Base-by-base conservation (phyloP, 225 moss, liverwort and hornwort species). In the Rhytidiadelphus loreus region DNA sequence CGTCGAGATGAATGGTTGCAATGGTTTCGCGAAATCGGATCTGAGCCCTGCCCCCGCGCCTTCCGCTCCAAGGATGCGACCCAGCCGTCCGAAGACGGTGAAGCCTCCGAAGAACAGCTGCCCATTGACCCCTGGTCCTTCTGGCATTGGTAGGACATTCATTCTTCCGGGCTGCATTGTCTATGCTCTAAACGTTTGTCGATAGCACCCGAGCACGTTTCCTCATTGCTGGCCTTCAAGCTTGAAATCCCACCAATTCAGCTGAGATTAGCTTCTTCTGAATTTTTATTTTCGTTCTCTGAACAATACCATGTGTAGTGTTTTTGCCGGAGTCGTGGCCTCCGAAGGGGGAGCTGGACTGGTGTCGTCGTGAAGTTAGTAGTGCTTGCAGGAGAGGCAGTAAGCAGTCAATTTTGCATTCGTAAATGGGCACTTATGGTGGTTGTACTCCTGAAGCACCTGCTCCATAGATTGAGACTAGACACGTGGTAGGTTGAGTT, bases 101-200 rank as follows among this genome's bases (percentile, higher is more conserved):
- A 94, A 95, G 90, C 93, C 95, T 64, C 75, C 93, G 86, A 96
- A 95, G 92, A 95, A 85, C 90, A 95, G 87, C 89, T 95, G 93
- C 58, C 95, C 93, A 30, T 86, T 88, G 72, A 95, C 94, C 48
- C 94, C 96, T 25, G 95, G 93, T 20, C 89, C 89, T 80, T 65
- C 94, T 53, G 93, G 94, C 88, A 92, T 89, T 56, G 94, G 95
- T 96, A 93, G 66, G 91, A 13, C 69, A 60, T 16, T 20, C 41
- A n/a, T n/a, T 28, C 29, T 30, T 9, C 2, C 12, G 48, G 41
- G 81, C 41, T 70, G 39, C n/a, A 66, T 59, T 30, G 46, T 74
- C 16, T 22, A 10, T 69, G 53, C 2, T 76, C 3, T 24, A 2
- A 7, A 8, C 3, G 70, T 32, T 30, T 24, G 33, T 52, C 63